Evolutionary conservation across 2,329 filamentous ascomycete genomes (phyloP).

Genomic region (Epichloe sibirici): DNA sequence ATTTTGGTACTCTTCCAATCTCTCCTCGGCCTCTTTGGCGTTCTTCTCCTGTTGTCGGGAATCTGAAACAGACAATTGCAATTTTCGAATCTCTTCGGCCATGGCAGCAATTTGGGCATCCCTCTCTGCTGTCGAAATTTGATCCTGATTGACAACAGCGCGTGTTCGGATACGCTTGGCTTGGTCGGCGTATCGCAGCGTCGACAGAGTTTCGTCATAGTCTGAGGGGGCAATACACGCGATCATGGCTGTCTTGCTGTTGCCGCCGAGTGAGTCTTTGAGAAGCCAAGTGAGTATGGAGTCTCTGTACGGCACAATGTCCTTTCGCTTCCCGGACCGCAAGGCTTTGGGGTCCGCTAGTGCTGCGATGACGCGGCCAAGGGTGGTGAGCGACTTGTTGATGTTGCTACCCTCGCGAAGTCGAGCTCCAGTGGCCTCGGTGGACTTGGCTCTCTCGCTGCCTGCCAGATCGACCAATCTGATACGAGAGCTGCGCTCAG

Average conservation of each 20-base stretch:
- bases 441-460: slow-evolving; percentile 88
- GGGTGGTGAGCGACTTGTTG: slow-evolving; percentile 94
- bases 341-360: slow-evolving; percentile 58
- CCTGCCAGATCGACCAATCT: slow-evolving; percentile 90
- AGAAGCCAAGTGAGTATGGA: slow-evolving; percentile 75
- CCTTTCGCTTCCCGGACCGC: slow-evolving; percentile 43
- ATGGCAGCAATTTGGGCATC: slow-evolving; percentile 91
- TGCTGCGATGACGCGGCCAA: slow-evolving; percentile 90
- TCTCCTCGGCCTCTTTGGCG: slow-evolving; percentile 65
- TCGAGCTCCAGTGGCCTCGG: slow-evolving; percentile 83
- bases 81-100: slow-evolving; percentile 80
- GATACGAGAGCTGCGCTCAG: slow-evolving; percentile 86
- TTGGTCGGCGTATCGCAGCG: slow-evolving; percentile 91
- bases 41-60: slow-evolving; percentile 60
- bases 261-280: slow-evolving; percentile 90
- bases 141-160: slow-evolving; percentile 90
- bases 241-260: slow-evolving; percentile 98
- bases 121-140: slow-evolving; percentile 80
- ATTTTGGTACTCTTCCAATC: slow-evolving; percentile 86
- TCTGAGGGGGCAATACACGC: slow-evolving; percentile 91
- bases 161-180: slow-evolving; percentile 94
- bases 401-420: slow-evolving; percentile 94
- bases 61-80: slow-evolving; percentile 67
- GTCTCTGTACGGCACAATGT: slow-evolving; percentile 82
- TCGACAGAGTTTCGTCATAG: slow-evolving; percentile 94